These are phyloP conservation scores for Diplodia mutila DNA, from an alignment of 2,329 filamentous ascomycete species.

Conservation along the genomic window DNA sequence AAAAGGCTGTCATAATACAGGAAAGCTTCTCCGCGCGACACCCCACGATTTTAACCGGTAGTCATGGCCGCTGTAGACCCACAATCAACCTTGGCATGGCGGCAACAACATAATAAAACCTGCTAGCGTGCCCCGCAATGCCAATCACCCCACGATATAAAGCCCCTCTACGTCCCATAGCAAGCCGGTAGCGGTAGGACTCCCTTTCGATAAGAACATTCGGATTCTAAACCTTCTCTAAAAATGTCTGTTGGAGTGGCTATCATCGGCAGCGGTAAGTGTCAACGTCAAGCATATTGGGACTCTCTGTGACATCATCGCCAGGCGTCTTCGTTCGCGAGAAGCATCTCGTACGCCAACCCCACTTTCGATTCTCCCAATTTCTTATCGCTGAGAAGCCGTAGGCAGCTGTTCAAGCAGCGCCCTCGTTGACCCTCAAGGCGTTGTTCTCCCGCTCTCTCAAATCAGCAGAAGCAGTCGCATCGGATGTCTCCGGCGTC, in stretches of 20 bases:
- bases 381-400: neutral
- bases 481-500: slow-evolving; percentile 46
- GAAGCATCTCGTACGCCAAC: slow-evolving; percentile 56
- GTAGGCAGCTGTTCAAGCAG: slow-evolving; percentile 62
- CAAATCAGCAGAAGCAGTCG: slow-evolving; percentile 57
- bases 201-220: too few relatives aligned
- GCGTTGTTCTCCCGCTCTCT: slow-evolving; percentile 69
- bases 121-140: slow-evolving; percentile 11
- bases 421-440: slow-evolving; percentile 60
- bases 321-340: slow-evolving; percentile 62
- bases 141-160: neutral
- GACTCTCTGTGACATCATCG: slow-evolving; percentile 4
- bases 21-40: neutral
- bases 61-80: neutral
- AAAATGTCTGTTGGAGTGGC: slow-evolving; percentile 57
- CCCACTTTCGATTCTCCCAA: slow-evolving; percentile 35
- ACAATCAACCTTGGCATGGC: neutral
- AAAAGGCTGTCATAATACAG: neutral
- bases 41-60: neutral
- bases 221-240: neutral
- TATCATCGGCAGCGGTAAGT: slow-evolving; percentile 60
- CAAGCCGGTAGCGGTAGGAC: neutral
- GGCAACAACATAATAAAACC: neutral
- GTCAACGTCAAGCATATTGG: neutral
- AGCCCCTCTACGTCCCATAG: neutral